Base-by-base conservation (phyloP, 805 yeast species). In the Wickerhamomyces xylosicus region DNA sequence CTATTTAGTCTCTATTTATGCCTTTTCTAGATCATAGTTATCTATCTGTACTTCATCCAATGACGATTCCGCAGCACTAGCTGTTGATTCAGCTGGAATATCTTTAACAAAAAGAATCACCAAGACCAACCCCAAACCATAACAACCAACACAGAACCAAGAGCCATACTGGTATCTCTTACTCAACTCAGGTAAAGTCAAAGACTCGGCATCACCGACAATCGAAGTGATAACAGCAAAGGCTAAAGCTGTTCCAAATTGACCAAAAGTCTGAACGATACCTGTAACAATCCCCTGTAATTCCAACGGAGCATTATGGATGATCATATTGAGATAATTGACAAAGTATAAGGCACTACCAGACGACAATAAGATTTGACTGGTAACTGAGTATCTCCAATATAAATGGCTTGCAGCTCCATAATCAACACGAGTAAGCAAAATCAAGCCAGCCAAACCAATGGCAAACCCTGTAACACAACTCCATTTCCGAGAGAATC, bases 271-370 rank as follows among this genome's bases (percentile, higher is more conserved):
- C 38, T 54, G 59, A 21, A 54, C 50, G 7, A 64, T 44, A 1
- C 67, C 71, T 3, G 61, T 42, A 5, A 64, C 64, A 19, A 62
- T 59, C 16, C 68, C 71, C 36, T 65, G 70, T 9, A 62, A 41
- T 33, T 62, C 59, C 3, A 46, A 34, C 1, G 72, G 71, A 6
- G 68, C 57, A 14, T 50, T 38, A 35, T 52, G 35, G 44, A 56
- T 49, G 10, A 64, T 47, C 3, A 58, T 53, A 31, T 53, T 59
- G 33, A 59, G 39, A 37, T 57, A 65, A 2, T 61, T 51, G 19
- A 61, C 53, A 44, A 60, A 64, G 42, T 53, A 66, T 2, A 57
- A 35, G 31, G 61, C 61, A 1, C 44, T 42, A 2, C 58, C 57
- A 21, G 41, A 36, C 2, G 59, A 62, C 35, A 44, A 36, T 18